phyloP scores from a whole-genome alignment of 345 rosid species.

The Salix dunnii region DNA sequence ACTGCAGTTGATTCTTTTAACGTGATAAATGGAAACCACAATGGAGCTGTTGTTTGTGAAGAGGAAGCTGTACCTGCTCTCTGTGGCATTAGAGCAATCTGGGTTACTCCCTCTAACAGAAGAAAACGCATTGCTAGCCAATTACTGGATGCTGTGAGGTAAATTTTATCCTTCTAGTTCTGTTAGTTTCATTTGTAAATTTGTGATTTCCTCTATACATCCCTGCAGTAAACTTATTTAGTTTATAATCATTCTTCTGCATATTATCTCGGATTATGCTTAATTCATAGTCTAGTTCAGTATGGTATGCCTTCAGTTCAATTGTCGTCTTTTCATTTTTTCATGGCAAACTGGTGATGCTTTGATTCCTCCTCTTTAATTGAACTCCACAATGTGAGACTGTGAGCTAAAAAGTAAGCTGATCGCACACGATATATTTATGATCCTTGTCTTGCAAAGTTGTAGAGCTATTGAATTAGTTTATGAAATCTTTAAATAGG shows the following conservation, averaged over 20 bases:
- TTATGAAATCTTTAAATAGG: neutral
- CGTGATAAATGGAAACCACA: slow-evolving; percentile 21
- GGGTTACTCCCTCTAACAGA: slow-evolving; percentile 84
- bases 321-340: no score
- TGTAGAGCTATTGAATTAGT: no score
- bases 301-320: neutral
- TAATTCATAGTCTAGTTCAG: neutral
- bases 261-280: neutral
- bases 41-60: slow-evolving; percentile 52
- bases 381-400: no score
- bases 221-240: neutral
- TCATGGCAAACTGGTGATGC: no score
- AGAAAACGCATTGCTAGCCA: slow-evolving; percentile 65
- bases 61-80: slow-evolving; percentile 48
- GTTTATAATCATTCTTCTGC: neutral
- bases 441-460: no score
- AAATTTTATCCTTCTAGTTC: slow-evolving; percentile 5
- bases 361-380: no score
- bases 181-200: neutral
- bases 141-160: slow-evolving; percentile 79
- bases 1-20: slow-evolving; percentile 17
- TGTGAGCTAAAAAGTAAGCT: no score
- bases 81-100: slow-evolving; percentile 83
- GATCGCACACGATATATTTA: no score
- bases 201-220: neutral